Evolutionary conservation across 306 rosid species (phyloP).

Genomic region (Hylodesmum podocarpum): DNA sequence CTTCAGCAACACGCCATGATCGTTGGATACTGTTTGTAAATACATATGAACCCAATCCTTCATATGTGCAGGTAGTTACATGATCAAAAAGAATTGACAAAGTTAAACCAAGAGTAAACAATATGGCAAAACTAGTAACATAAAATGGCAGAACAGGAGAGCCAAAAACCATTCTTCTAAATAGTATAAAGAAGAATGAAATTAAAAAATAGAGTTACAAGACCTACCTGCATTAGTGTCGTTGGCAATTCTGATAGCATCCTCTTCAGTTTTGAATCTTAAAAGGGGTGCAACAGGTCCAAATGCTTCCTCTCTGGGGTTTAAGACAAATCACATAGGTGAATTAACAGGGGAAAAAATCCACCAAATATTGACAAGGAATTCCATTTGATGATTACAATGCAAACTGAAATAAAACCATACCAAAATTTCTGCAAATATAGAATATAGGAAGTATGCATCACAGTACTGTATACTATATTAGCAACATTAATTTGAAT

Average conservation of each 20-base stretch:
- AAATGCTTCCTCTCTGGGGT: slow-evolving; percentile 80
- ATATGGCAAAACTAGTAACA: neutral
- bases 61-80: slow-evolving; percentile 14
- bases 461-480: neutral
- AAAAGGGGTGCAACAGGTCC: slow-evolving; percentile 95
- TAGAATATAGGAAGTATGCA: neutral
- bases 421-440: neutral
- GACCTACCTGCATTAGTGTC: slow-evolving; percentile 83
- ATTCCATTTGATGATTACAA: neutral
- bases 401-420: neutral
- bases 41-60: slow-evolving; percentile 91
- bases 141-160: neutral
- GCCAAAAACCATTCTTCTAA: neutral
- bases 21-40: slow-evolving; percentile 86
- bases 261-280: slow-evolving; percentile 88
- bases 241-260: slow-evolving; percentile 81
- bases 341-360: neutral
- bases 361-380: neutral
- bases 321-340: slow-evolving; percentile 27
- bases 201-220: slow-evolving; percentile 14
- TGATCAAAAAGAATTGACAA: slow-evolving; percentile 14
- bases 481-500: neutral
- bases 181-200: slow-evolving; percentile 6
- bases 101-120: neutral
- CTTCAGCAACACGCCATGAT: slow-evolving; percentile 96